Percentiles rank a stretch among this genome's conserved stretches.
Evolutionary conservation across 768 basidiomycete genomes (phyloP).

Genomic region (Suillus decipiens): DNA sequence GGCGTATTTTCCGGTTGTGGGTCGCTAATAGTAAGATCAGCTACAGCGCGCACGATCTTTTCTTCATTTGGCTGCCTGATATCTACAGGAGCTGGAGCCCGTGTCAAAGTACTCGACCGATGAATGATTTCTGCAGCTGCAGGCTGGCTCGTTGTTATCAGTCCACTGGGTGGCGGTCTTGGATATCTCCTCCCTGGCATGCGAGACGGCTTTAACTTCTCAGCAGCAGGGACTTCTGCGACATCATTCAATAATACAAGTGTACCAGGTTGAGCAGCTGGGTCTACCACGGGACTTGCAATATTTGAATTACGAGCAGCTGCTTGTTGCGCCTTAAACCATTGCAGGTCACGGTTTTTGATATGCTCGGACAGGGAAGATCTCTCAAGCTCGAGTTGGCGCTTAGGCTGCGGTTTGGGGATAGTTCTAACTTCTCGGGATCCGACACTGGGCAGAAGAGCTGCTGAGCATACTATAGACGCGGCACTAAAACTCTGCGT

Average conservation of each 20-base stretch:
- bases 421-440: neutral
- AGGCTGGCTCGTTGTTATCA: neutral
- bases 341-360: conserved; percentile 32
- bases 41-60: neutral
- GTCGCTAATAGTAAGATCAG: no score
- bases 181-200: neutral
- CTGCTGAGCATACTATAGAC: neutral
- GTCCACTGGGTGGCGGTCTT: neutral
- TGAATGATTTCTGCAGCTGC: neutral
- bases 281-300: neutral
- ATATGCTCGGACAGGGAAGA: conserved; percentile 25
- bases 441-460: conserved; percentile 2
- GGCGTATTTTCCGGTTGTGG: neutral
- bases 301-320: neutral
- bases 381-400: conserved; percentile 16
- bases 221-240: neutral
- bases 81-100: neutral
- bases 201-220: neutral
- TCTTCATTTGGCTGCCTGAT: neutral
- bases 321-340: conserved; percentile 25
- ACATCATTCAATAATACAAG: neutral
- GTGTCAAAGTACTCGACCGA: neutral
- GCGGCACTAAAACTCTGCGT: neutral
- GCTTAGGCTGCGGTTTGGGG: conserved; percentile 29
- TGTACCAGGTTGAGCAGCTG: neutral